These are phyloP conservation scores for Colletotrichum sp. DNA, from an alignment of 2,329 filamentous ascomycete genomes.

Conservation along the genomic window DNA sequence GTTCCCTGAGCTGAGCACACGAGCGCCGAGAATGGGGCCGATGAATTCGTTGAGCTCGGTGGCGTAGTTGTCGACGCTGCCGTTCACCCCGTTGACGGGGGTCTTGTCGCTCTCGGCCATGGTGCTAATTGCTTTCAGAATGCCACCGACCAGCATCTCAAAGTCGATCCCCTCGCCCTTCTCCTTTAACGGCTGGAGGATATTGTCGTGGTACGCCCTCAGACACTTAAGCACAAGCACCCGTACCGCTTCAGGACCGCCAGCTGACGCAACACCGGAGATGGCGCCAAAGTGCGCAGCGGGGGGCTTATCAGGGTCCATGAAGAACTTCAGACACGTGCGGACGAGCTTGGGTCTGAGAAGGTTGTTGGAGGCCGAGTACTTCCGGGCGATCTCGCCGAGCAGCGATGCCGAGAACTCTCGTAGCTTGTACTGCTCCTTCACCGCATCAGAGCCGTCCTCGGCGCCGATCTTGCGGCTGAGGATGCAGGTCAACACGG, in stretches of 20 bases:
- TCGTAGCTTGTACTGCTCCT: conserved; percentile 78
- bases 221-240: conserved; percentile 62
- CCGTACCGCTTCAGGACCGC: conserved; percentile 66
- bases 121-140: conserved; percentile 57
- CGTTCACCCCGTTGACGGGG: conserved; percentile 20
- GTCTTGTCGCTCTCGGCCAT: conserved; percentile 36
- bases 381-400: conserved; percentile 79
- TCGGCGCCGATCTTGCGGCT: conserved; percentile 77
- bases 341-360: conserved; percentile 88
- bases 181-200: conserved; percentile 59
- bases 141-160: conserved; percentile 61
- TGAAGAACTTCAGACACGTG: conserved; percentile 91
- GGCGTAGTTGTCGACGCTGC: conserved; percentile 38
- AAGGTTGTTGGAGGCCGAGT: conserved; percentile 79
- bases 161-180: conserved; percentile 58
- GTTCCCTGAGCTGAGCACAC: conserved; percentile 51
- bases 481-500: conserved; percentile 90
- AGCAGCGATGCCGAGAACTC: conserved; percentile 86
- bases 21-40: conserved; percentile 58
- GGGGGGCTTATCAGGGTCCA: conserved; percentile 83
- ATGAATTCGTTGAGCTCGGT: conserved; percentile 59
- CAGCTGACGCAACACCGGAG: conserved; percentile 78
- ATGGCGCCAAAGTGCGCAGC: conserved; percentile 90
- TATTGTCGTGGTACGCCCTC: conserved; percentile 56
- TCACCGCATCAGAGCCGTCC: conserved; percentile 55